These are phyloP conservation scores for Sporothrix luriei DNA, from an alignment of 2,329 filamentous ascomycete genomes.

Conservation along the genomic window DNA sequence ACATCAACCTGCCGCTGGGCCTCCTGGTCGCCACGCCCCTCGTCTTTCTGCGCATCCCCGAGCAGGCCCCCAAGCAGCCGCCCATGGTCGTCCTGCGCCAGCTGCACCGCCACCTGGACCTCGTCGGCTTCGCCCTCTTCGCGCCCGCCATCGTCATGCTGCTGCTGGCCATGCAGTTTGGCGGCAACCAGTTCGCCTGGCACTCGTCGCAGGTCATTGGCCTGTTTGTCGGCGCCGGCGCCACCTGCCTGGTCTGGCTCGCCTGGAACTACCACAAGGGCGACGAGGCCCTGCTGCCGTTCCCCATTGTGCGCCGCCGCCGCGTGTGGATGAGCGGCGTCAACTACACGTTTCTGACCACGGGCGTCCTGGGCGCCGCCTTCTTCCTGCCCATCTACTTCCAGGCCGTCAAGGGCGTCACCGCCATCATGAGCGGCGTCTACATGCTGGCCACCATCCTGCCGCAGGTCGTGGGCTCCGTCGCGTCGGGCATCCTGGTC, in stretches of 20 bases:
- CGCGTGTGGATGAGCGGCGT: constrained; percentile 38
- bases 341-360: constrained; percentile 37
- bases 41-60: constrained; percentile 44
- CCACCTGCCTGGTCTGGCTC: constrained; percentile 48
- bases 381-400: constrained; percentile 47
- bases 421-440: constrained; percentile 43
- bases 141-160: constrained; percentile 48
- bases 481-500: constrained; percentile 37
- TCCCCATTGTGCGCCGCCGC: constrained; percentile 37
- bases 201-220: constrained; percentile 47
- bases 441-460: constrained; percentile 43
- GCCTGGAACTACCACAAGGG: constrained; percentile 47
- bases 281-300: constrained; percentile 39
- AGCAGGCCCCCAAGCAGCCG: constrained; percentile 43
- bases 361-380: constrained; percentile 36
- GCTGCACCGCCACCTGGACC: constrained; percentile 45
- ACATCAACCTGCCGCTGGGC: constrained; percentile 52
- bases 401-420: constrained; percentile 42
- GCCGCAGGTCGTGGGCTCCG: constrained; percentile 37
- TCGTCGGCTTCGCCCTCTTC: constrained; percentile 49
- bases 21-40: constrained; percentile 43
- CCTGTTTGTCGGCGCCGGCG: constrained; percentile 46
- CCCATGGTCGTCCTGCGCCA: constrained; percentile 37
- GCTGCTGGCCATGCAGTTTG: constrained; percentile 51
- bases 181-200: constrained; percentile 48